Evolutionary conservation across 148 eudicot genomes (phyloP).

Genomic region (Heliamphora exappendiculata): DNA sequence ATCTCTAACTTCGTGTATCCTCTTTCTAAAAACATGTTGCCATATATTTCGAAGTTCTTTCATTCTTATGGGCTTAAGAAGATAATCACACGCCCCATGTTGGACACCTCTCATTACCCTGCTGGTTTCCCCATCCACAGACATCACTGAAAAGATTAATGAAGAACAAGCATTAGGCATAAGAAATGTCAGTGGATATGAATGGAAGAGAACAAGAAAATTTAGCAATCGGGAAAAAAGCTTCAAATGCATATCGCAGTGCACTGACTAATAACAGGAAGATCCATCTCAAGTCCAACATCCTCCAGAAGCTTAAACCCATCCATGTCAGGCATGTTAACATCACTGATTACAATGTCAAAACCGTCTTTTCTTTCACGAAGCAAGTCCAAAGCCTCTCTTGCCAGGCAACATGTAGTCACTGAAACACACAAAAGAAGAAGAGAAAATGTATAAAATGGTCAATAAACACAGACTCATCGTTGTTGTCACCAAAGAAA

Average conservation of each 20-base stretch:
- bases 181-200: background rate
- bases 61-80: constrained; percentile 92
- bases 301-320: constrained; percentile 97
- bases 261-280: constrained; percentile 87
- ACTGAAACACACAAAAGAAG: constrained; percentile 40
- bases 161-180: background rate
- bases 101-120: constrained; percentile 98
- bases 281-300: constrained; percentile 98
- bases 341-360: constrained; percentile 96
- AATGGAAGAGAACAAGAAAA: constrained; percentile 8
- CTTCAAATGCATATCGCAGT: background rate
- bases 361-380: constrained; percentile 86
- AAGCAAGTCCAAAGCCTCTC: constrained; percentile 75
- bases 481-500: background rate
- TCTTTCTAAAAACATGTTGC: constrained; percentile 90
- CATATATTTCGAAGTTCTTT: constrained; percentile 93
- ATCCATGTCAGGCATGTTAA: constrained; percentile 99
- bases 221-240: background rate
- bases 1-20: constrained; percentile 77
- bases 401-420: constrained; percentile 85
- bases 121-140: constrained; percentile 93
- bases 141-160: constrained; percentile 71
- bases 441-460: constrained; percentile 7
- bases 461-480: background rate
- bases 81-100: constrained; percentile 97